phyloP scores from a whole-genome alignment of 23 red algal species.

The Agarophyton chilense region DNA sequence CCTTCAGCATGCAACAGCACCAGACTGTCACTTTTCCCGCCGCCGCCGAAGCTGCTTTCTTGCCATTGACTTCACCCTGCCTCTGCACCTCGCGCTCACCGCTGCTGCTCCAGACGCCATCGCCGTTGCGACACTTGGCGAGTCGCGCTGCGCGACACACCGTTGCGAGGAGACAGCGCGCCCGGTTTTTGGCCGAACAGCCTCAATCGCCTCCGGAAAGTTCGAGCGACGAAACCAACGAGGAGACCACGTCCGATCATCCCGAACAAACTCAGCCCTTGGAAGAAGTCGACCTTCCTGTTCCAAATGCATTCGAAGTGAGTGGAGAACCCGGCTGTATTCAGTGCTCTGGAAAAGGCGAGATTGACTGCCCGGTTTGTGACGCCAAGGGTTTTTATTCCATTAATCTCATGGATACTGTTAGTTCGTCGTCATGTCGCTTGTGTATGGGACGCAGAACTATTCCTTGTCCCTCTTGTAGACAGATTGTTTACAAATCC shows the following conservation, averaged over 20 bases:
- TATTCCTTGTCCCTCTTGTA: constrained; percentile 77
- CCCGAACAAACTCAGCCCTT: background rate
- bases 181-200: background rate
- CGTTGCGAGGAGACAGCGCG: background rate
- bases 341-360: constrained; percentile 63
- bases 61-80: background rate
- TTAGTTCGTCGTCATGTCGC: constrained; percentile 60
- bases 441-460: constrained; percentile 57
- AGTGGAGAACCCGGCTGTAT: constrained; percentile 45
- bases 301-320: constrained; percentile 22
- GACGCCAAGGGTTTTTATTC: constrained; percentile 40
- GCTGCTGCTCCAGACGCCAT: background rate
- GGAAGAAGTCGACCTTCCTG: background rate
- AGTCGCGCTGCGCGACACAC: background rate
- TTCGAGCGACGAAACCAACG: background rate
- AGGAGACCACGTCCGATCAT: background rate
- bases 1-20: background rate
- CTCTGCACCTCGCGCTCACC: background rate
- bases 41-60: background rate
- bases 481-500: constrained; percentile 65
- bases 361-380: constrained; percentile 63
- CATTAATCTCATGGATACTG: constrained; percentile 66
- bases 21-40: too few species aligned
- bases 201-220: background rate
- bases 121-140: background rate